Conservation (phyloP, 2,329 filamentous ascomycete genomes). For the Stachybotrys echinatus region DNA sequence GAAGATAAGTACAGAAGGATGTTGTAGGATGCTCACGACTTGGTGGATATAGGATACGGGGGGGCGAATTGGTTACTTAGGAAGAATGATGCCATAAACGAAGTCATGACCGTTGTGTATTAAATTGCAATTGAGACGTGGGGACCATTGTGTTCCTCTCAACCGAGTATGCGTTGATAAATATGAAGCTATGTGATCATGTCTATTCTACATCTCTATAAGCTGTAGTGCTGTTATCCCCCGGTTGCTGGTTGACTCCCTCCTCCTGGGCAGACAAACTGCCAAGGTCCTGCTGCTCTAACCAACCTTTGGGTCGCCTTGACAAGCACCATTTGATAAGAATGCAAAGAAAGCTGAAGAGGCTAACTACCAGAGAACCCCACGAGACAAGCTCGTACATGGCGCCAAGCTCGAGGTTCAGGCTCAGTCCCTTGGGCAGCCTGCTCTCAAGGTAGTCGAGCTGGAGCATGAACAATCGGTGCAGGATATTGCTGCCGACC, state of each 20-base stretch:
- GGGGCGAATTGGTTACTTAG: too few relatives aligned
- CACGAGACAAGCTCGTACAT: conserved; percentile 12
- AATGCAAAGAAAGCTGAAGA: conserved; percentile 14
- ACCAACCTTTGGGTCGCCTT: conserved; percentile 16
- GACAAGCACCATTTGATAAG: conserved; percentile 15
- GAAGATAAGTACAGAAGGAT: too few relatives aligned
- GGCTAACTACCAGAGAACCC: conserved; percentile 12
- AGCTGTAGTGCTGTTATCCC: background rate
- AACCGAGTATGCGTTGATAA: background rate
- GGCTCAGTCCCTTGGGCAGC: conserved; percentile 16
- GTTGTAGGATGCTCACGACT: too few relatives aligned
- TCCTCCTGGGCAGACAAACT: background rate
- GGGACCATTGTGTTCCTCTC: too few relatives aligned
- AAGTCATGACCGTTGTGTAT: too few relatives aligned
- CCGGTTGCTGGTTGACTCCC: background rate
- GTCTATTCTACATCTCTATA: background rate
- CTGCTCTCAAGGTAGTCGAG: conserved; percentile 12
- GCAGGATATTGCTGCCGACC: conserved; percentile 9
- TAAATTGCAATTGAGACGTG: too few relatives aligned
- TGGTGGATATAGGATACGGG: too few relatives aligned
- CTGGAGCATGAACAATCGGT: conserved; percentile 12
- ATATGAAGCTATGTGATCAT: background rate
- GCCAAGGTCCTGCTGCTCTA: conserved; percentile 13
- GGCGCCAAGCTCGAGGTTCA: conserved; percentile 11
- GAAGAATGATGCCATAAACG: too few relatives aligned